These are phyloP conservation scores for Xerocomellus chrysenteron DNA, from an alignment of 768 basidiomycete genomes.

Conservation along the genomic window DNA sequence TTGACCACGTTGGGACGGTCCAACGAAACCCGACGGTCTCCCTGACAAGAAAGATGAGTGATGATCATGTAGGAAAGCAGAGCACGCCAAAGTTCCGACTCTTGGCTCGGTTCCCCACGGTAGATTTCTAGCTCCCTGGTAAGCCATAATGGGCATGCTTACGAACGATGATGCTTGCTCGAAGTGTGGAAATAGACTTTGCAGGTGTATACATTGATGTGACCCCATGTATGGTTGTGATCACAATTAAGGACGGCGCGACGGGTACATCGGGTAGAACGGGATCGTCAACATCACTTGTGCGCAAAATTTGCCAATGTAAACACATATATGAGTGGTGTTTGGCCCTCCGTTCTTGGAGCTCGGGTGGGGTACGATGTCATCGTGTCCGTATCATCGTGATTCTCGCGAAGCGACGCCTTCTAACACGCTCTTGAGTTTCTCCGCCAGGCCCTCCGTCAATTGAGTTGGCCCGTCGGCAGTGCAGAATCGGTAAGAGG, in stretches of 20 bases:
- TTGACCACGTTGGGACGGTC: too few species aligned
- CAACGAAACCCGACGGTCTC: not conserved
- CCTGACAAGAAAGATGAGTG: not conserved
- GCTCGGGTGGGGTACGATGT: not conserved
- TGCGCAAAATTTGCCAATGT: not conserved
- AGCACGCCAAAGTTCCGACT: not conserved
- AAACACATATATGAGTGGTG: not conserved
- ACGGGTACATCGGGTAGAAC: not conserved
- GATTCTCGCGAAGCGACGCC: slow-evolving; percentile 34
- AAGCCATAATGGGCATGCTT: not conserved
- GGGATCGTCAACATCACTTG: not conserved
- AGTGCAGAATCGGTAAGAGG: slow-evolving; percentile 79
- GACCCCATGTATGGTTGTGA: not conserved
- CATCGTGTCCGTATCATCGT: not conserved
- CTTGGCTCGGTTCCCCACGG: not conserved
- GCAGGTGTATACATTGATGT: not conserved
- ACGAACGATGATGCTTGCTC: not conserved
- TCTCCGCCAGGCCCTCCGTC: slow-evolving; percentile 60
- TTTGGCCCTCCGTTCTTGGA: not conserved
- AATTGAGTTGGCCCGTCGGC: slow-evolving; percentile 67
- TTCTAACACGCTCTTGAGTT: slow-evolving; percentile 43
- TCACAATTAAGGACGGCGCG: not conserved
- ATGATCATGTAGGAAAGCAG: not conserved
- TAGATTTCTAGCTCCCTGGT: too few species aligned
- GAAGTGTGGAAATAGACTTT: not conserved